Evolutionary conservation across 768 basidiomycete genomes (phyloP).

Genomic region (Psilocybe tampanensis): DNA sequence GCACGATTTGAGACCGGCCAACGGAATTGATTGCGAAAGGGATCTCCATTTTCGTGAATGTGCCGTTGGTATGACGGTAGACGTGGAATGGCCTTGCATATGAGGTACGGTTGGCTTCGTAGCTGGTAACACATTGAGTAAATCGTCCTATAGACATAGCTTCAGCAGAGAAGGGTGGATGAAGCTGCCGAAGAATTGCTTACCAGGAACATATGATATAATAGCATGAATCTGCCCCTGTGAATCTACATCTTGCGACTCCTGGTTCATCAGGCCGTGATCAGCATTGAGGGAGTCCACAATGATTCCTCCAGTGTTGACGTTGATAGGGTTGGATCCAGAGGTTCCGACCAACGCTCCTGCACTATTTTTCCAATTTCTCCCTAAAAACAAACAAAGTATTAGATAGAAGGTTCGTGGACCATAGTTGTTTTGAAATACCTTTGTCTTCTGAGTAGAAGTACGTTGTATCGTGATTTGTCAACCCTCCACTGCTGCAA

Average conservation of each 20-base stretch:
- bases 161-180: neutral
- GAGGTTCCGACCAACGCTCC: slow-evolving; percentile 40
- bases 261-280: slow-evolving; percentile 56
- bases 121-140: slow-evolving; percentile 46
- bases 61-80: slow-evolving; percentile 39
- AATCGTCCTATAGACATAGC: slow-evolving; percentile 38
- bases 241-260: slow-evolving; percentile 49
- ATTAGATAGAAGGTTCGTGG: neutral
- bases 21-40: slow-evolving; percentile 44
- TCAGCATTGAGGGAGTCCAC: slow-evolving; percentile 47
- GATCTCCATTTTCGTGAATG: slow-evolving; percentile 49
- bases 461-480: slow-evolving; percentile 51
- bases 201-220: slow-evolving; percentile 52
- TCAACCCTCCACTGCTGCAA: slow-evolving; percentile 44
- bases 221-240: slow-evolving; percentile 45
- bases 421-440: slow-evolving; percentile 10
- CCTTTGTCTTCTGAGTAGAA: slow-evolving; percentile 50
- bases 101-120: slow-evolving; percentile 37
- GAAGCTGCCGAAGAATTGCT: slow-evolving; percentile 4
- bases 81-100: slow-evolving; percentile 46
- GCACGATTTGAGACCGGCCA: slow-evolving; percentile 47
- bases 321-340: slow-evolving; percentile 41
- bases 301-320: slow-evolving; percentile 45
- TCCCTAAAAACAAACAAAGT: slow-evolving; percentile 26
- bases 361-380: slow-evolving; percentile 48